Conservation (phyloP, 352 stramenopile genomes). For the Phytophthora ohioensis region DNA sequence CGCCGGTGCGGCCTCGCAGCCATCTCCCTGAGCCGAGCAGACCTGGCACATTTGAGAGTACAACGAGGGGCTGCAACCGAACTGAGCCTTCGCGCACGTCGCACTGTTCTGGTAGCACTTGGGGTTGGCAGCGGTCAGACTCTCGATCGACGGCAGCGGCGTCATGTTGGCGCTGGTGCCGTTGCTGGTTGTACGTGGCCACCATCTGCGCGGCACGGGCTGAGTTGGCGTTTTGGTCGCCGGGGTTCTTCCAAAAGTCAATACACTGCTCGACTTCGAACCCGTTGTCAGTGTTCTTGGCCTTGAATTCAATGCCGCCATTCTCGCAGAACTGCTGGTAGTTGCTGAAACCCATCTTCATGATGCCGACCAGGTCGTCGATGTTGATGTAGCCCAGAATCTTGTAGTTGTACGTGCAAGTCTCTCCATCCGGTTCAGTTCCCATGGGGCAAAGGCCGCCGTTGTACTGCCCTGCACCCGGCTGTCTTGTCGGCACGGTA, state of each 20-base stretch:
- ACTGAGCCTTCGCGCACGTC: conserved; percentile 48
- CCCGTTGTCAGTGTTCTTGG: conserved; percentile 46
- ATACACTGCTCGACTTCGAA: conserved; percentile 55
- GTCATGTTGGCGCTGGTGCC: conserved; percentile 52
- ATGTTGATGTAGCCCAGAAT: conserved; percentile 67
- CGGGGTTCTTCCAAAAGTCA: conserved; percentile 73
- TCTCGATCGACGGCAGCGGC: conserved; percentile 46
- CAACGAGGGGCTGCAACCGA: conserved; percentile 62
- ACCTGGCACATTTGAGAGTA: conserved; percentile 67
- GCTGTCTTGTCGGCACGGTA: conserved; percentile 58
- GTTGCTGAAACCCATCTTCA: conserved; percentile 46
- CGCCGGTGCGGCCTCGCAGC: conserved; percentile 34
- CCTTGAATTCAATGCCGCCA: conserved; percentile 59
- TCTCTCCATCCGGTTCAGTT: conserved; percentile 51
- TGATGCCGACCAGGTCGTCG: conserved; percentile 74
- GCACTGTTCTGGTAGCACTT: conserved; percentile 68
- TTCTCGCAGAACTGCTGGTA: conserved; percentile 61
- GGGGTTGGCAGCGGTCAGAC: conserved; percentile 50
- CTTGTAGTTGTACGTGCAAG: conserved; percentile 69
- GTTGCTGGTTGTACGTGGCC: conserved; percentile 59
- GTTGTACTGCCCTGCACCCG: conserved; percentile 46
- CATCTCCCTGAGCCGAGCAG: conserved; percentile 40
- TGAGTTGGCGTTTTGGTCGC: conserved; percentile 50
- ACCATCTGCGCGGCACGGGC: conserved; percentile 58
- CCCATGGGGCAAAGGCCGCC: conserved; percentile 58